Percentiles rank a stretch among this genome's conserved stretches.
These are phyloP conservation scores for Capsicum pubescens DNA, from an alignment of 257 asterid species.

Conservation along the genomic window DNA sequence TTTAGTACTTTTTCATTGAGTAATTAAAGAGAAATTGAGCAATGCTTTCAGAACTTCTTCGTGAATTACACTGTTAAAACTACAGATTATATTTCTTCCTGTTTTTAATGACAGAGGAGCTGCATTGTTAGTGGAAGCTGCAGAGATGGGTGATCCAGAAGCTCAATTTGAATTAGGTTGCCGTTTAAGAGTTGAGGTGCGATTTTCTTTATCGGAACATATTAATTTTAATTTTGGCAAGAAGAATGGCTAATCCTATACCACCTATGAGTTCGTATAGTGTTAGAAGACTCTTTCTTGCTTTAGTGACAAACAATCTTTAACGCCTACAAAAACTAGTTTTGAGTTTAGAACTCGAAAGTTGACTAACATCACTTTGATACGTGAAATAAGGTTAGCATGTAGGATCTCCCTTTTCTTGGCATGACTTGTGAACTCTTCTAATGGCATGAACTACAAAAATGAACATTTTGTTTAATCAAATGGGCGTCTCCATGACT, in stretches of 20 bases:
- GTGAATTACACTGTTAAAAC: constrained; percentile 4
- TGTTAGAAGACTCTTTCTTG: constrained; percentile 6
- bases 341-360: constrained; percentile 22
- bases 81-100: constrained; percentile 30
- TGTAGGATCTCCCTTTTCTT: background rate
- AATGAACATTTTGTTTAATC: background rate
- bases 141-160: constrained; percentile 97
- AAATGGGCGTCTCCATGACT: background rate
- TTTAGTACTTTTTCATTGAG: background rate
- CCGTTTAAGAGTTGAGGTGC: constrained; percentile 81
- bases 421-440: background rate
- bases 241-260: background rate
- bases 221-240: background rate
- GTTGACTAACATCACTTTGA: constrained; percentile 13
- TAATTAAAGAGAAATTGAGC: background rate
- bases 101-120: constrained; percentile 67
- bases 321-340: background rate
- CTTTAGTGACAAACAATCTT: background rate
- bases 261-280: background rate
- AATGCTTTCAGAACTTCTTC: background rate
- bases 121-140: constrained; percentile 97
- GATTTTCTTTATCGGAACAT: constrained; percentile 30
- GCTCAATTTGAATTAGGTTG: constrained; percentile 90
- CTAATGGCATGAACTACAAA: background rate
- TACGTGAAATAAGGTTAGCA: background rate